A percentile compares a stretch with the other conserved stretches of the same genome.
These are phyloP conservation scores for Tolypocladium tundrense DNA, from an alignment of 2,329 filamentous ascomycete genomes.

Conservation along the genomic window DNA sequence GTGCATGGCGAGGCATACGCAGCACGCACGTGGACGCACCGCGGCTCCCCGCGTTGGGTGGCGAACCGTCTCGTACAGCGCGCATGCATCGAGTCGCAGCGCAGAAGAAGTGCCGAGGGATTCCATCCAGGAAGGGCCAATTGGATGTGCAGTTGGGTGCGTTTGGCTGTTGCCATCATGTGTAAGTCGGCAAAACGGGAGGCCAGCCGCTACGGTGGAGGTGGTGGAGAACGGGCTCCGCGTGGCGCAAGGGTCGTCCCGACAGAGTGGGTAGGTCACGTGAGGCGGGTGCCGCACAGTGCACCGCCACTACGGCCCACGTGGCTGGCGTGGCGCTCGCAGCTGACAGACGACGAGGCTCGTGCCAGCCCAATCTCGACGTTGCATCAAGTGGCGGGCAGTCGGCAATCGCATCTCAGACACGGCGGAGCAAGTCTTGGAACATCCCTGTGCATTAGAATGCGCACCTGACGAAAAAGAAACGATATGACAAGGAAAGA, in stretches of 20 bases:
- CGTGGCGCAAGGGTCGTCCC: constrained; percentile 1
- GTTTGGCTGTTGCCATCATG: background rate
- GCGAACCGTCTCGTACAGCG: background rate
- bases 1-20: background rate
- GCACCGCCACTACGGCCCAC: background rate
- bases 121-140: background rate
- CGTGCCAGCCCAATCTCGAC: background rate
- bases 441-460: background rate
- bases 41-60: background rate
- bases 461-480: background rate
- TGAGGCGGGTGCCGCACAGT: background rate
- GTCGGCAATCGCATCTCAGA: background rate
- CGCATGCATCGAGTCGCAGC: background rate
- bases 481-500: background rate
- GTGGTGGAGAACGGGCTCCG: background rate
- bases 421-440: background rate
- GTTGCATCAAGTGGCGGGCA: background rate
- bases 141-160: background rate
- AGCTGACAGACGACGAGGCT: background rate
- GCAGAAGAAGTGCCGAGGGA: background rate
- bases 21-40: background rate
- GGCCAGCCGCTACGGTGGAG: background rate
- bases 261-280: background rate
- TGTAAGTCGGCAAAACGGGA: background rate
- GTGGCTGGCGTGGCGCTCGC: background rate